phyloP scores from a whole-genome alignment of 257 asterid genomes.

The Lithospermum erythrorhizon region DNA sequence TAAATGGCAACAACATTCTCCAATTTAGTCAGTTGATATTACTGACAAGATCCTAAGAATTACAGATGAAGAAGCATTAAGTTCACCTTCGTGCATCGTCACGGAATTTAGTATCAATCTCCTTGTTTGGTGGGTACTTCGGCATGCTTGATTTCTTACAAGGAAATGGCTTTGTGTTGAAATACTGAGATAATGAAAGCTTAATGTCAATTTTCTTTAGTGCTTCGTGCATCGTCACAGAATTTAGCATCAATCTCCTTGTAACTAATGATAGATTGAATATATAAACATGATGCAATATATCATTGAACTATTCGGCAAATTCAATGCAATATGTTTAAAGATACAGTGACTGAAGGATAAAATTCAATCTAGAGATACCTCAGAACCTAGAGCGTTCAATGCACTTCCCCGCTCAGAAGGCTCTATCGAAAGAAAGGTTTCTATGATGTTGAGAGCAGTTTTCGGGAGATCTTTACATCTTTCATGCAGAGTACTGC shows the following conservation, averaged over 20 bases:
- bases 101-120: conserved; percentile 81
- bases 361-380: conserved; percentile 10
- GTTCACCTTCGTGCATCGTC: conserved; percentile 60
- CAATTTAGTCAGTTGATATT: not conserved
- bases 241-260: too few species aligned
- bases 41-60: not conserved
- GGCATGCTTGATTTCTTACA: conserved; percentile 82
- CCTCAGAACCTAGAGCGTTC: conserved; percentile 67
- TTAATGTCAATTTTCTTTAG: not conserved
- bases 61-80: not conserved
- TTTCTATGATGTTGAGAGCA: conserved; percentile 56
- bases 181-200: conserved; percentile 37
- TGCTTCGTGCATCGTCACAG: too few species aligned
- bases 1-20: not conserved
- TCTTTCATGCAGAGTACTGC: conserved; percentile 61
- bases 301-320: not conserved
- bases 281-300: too few species aligned
- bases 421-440: conserved; percentile 69
- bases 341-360: not conserved
- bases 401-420: conserved; percentile 63
- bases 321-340: not conserved
- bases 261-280: too few species aligned
- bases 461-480: conserved; percentile 67
- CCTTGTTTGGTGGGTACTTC: conserved; percentile 82
- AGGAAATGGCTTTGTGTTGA: conserved; percentile 57